Evolutionary conservation across 2,329 filamentous ascomycete genomes (phyloP).

Genomic region (Corinectria fuckeliana): DNA sequence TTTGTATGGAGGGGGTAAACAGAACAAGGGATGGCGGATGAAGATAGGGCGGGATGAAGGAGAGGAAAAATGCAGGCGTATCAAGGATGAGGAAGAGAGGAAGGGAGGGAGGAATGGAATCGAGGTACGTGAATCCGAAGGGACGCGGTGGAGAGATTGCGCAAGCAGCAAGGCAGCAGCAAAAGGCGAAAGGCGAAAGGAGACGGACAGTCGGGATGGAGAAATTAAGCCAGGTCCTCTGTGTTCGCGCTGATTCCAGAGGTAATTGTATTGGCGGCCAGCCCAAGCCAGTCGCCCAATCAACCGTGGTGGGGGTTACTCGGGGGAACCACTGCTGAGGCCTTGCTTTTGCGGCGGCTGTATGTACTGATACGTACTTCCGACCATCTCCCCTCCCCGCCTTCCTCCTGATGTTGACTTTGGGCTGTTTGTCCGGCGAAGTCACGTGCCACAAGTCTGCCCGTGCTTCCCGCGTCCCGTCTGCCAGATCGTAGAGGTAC

Average conservation of each 20-base stretch:
- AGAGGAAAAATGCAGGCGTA: slow-evolving; percentile 15
- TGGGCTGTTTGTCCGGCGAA: slow-evolving; percentile 1
- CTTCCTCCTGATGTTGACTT: slow-evolving; percentile 20
- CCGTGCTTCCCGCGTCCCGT: not conserved
- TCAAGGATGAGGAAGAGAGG: slow-evolving; percentile 11
- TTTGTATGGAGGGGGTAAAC: slow-evolving; percentile 14
- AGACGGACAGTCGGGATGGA: slow-evolving; percentile 28
- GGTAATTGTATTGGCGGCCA: slow-evolving; percentile 29
- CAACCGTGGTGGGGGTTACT: slow-evolving; percentile 41
- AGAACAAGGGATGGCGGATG: slow-evolving; percentile 9
- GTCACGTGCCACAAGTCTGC: slow-evolving; percentile 26
- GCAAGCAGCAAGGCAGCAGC: slow-evolving; percentile 23
- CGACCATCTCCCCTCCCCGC: slow-evolving; percentile 9
- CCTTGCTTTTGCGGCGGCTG: slow-evolving; percentile 19
- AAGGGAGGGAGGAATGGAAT: slow-evolving; percentile 10
- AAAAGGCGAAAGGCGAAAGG: slow-evolving; percentile 5
- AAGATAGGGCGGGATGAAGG: slow-evolving; percentile 5
- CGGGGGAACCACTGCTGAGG: slow-evolving; percentile 22
- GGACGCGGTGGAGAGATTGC: slow-evolving; percentile 28
- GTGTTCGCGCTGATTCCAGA: slow-evolving; percentile 37
- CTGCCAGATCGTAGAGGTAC: not conserved
- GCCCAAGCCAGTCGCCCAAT: slow-evolving; percentile 39
- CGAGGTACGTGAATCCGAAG: slow-evolving; percentile 4
- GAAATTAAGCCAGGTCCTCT: slow-evolving; percentile 37
- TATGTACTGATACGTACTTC: slow-evolving; percentile 25